These are phyloP conservation scores for Marasmius oreades DNA, from an alignment of 1,284 basidiomycete genomes.

Conservation along the genomic window DNA sequence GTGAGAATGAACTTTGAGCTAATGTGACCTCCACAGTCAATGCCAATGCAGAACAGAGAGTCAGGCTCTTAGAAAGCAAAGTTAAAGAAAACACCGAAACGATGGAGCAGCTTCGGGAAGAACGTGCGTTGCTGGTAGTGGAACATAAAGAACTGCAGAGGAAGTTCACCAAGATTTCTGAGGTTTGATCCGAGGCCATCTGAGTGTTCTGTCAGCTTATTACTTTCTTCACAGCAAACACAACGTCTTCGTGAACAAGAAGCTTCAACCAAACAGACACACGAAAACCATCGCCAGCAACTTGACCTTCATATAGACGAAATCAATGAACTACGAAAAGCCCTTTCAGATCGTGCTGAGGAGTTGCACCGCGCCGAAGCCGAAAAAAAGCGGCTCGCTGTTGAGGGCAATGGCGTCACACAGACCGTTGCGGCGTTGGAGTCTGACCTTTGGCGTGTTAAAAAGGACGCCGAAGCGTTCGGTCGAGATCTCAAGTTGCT, in stretches of 20 bases:
- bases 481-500: constrained; percentile 70
- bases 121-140: constrained; percentile 59
- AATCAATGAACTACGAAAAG: constrained; percentile 66
- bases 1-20: not conserved
- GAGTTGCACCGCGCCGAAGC: constrained; percentile 59
- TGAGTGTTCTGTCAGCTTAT: not conserved
- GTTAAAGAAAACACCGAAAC: constrained; percentile 62
- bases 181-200: constrained; percentile 40
- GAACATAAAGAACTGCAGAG: constrained; percentile 72
- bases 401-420: constrained; percentile 62
- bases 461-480: constrained; percentile 69
- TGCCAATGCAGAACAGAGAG: constrained; percentile 63
- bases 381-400: constrained; percentile 55
- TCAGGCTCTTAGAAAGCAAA: constrained; percentile 58
- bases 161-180: constrained; percentile 58
- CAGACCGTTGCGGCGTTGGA: constrained; percentile 62
- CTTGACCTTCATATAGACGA: constrained; percentile 68
- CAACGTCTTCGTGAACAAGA: constrained; percentile 61
- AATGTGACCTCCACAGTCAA: constrained; percentile 36
- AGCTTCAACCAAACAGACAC: constrained; percentile 57
- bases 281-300: constrained; percentile 67
- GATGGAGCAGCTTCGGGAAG: constrained; percentile 70
- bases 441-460: constrained; percentile 65
- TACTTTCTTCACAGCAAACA: constrained; percentile 38
- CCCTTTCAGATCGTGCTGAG: constrained; percentile 57